These are phyloP conservation scores for Suillus sp. DNA, from an alignment of 768 basidiomycete genomes.

Conservation along the genomic window DNA sequence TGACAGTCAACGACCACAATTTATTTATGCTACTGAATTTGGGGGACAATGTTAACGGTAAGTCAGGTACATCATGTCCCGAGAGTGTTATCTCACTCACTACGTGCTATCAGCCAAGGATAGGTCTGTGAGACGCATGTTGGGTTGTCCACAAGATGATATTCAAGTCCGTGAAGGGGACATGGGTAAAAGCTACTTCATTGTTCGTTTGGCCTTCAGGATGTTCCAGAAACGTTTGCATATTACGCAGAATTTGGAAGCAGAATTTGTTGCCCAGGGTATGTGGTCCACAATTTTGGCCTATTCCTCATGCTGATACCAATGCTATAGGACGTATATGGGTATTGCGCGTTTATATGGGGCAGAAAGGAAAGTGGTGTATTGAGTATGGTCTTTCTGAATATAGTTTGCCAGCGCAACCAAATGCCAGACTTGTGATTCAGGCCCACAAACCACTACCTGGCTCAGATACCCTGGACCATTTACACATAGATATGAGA, in stretches of 20 bases:
- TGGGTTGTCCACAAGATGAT: constrained; percentile 45
- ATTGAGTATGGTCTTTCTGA: background rate
- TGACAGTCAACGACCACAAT: background rate
- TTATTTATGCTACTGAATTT: background rate
- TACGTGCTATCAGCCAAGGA: constrained; percentile 34
- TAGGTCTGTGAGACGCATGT: constrained; percentile 31
- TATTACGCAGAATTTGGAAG: constrained; percentile 46
- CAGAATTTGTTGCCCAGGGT: constrained; percentile 52
- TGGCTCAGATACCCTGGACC: too few relatives aligned
- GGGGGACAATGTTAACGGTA: background rate
- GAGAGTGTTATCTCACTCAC: background rate
- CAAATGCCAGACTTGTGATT: background rate
- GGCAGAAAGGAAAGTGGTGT: background rate
- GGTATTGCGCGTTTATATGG: constrained; percentile 17
- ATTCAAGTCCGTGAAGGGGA: constrained; percentile 50
- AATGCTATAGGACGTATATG: background rate
- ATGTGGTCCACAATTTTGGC: background rate
- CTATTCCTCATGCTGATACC: background rate
- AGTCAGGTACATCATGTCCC: background rate
- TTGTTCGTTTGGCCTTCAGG: constrained; percentile 46
- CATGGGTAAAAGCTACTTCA: constrained; percentile 45
- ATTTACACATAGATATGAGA: background rate
- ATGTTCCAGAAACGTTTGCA: constrained; percentile 66
- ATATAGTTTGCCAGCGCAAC: background rate
- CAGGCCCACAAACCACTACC: too few relatives aligned